Percentiles rank a stretch among this genome's conserved stretches.
Evolutionary conservation across 2,329 filamentous ascomycete genomes (phyloP).

Genomic region (Scedosporium dehoogii): DNA sequence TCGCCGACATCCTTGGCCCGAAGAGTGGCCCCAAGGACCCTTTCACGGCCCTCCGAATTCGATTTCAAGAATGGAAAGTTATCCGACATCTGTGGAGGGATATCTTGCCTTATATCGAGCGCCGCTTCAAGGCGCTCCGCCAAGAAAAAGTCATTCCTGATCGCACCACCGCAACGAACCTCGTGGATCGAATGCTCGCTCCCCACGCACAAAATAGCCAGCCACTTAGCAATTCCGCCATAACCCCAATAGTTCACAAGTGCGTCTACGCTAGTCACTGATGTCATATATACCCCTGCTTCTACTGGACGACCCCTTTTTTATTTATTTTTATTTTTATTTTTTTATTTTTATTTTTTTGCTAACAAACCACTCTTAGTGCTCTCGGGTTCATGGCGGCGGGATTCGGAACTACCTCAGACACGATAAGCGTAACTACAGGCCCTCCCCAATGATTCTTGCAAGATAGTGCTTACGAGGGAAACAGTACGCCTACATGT

Average conservation of each 20-base stretch:
- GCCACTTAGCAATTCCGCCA: not conserved
- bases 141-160: conserved; percentile 11
- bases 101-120: conserved; percentile 5
- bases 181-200: conserved; percentile 15
- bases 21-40: conserved; percentile 1
- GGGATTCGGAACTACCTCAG: conserved; percentile 17
- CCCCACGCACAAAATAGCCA: conserved; percentile 10
- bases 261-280: not conserved
- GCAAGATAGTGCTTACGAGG: not conserved
- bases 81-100: conserved; percentile 1
- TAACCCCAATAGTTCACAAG: not conserved
- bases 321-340: too few relatives aligned
- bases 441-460: too few relatives aligned
- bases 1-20: conserved; percentile 6
- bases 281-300: too few relatives aligned
- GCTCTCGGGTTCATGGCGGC: conserved; percentile 17
- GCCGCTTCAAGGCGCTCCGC: conserved; percentile 9
- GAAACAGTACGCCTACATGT: conserved; percentile 10
- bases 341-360: too few relatives aligned
- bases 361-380: conserved; percentile 4
- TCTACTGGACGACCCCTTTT: too few relatives aligned
- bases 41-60: not conserved
- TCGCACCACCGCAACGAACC: conserved; percentile 11
- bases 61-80: not conserved
- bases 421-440: conserved; percentile 9